phyloP scores from a whole-genome alignment of 192 early-diverging fungal species.

The Mortierella antarctica region DNA sequence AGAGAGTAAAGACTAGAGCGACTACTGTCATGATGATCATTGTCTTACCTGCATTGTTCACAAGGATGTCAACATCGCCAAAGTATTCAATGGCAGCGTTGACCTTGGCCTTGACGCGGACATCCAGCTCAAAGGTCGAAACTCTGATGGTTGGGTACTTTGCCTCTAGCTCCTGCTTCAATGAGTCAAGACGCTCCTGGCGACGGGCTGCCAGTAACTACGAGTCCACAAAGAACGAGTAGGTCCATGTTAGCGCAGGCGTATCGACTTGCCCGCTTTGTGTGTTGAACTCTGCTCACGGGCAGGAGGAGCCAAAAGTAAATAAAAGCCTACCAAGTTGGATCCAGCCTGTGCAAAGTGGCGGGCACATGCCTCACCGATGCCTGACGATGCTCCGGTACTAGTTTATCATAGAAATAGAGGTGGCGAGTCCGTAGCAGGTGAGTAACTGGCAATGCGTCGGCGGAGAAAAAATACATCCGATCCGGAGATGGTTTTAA shows the following conservation, averaged over 20 bases:
- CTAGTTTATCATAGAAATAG: conserved; percentile 28
- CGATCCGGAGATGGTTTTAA: neutral
- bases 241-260: neutral
- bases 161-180: conserved; percentile 63
- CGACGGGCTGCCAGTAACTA: conserved; percentile 76
- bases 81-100: conserved; percentile 65
- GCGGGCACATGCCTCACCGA: conserved; percentile 73
- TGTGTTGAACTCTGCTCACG: neutral
- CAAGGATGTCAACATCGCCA: conserved; percentile 78
- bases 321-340: conserved; percentile 58
- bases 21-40: neutral
- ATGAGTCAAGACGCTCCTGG: conserved; percentile 66
- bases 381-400: conserved; percentile 76
- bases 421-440: neutral
- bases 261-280: no score
- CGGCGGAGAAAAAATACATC: neutral
- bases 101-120: conserved; percentile 70
- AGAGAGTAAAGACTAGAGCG: neutral
- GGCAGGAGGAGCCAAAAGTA: neutral
- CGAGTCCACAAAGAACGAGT: neutral
- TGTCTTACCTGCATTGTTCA: conserved; percentile 86
- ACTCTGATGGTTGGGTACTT: conserved; percentile 66
- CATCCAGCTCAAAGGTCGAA: conserved; percentile 76
- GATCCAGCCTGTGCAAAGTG: conserved; percentile 72
- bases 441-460: conserved; percentile 14